phyloP scores from a whole-genome alignment of 805 yeast species.

The Starmerella apis region DNA sequence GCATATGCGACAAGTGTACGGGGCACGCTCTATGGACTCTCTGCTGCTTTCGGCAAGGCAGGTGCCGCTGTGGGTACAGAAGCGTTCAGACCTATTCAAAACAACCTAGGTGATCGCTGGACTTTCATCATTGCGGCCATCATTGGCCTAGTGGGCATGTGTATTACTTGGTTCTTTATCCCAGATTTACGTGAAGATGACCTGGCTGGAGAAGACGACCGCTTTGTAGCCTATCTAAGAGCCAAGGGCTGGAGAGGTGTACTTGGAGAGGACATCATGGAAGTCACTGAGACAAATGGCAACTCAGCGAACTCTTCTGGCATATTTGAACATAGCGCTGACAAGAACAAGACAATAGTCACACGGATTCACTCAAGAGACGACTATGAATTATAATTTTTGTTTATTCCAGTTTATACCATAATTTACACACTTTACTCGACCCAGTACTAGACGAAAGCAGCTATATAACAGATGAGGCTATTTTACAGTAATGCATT shows the following conservation, averaged over 20 bases:
- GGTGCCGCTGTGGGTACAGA: conserved; percentile 80
- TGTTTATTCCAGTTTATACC: too few relatives aligned
- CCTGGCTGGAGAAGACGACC: conserved; percentile 50
- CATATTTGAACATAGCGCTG: background rate
- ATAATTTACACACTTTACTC: too few relatives aligned
- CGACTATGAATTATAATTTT: background rate
- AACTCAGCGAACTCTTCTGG: background rate
- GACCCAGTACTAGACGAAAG: too few relatives aligned
- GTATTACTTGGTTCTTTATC: conserved; percentile 48
- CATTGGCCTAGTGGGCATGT: conserved; percentile 56
- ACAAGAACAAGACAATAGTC: background rate
- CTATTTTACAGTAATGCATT: too few relatives aligned
- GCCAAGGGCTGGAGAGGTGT: conserved; percentile 48
- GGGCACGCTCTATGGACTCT: conserved; percentile 63
- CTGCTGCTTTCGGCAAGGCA: conserved; percentile 72
- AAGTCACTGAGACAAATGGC: background rate
- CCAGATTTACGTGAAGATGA: conserved; percentile 68
- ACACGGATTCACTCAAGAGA: background rate
- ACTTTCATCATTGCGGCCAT: conserved; percentile 72
- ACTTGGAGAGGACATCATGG: conserved; percentile 29
- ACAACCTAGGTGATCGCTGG: conserved; percentile 55
- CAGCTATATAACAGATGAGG: too few relatives aligned
- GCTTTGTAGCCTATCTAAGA: conserved; percentile 49
- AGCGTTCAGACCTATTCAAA: conserved; percentile 57
- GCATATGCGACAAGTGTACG: conserved; percentile 66